Evolutionary conservation across 2,329 filamentous ascomycete genomes (phyloP).

Genomic region (Fusarium devonianum): DNA sequence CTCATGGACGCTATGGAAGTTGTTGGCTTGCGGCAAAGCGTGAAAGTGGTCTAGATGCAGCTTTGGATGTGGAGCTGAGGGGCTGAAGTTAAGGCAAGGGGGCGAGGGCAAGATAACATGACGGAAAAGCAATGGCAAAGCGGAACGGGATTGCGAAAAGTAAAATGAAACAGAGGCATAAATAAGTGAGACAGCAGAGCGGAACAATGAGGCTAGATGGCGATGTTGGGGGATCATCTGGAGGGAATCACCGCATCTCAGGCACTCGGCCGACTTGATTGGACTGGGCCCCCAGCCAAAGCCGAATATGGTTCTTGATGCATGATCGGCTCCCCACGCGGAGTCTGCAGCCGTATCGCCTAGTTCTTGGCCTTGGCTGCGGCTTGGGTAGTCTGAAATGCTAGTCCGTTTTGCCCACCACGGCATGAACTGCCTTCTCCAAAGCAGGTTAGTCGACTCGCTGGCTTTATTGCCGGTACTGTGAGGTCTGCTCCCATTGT

Average conservation of each 20-base stretch:
- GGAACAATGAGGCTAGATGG: conserved; percentile 4
- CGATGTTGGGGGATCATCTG: conserved; percentile 4
- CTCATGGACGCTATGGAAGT: conserved; percentile 20
- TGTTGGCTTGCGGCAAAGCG: conserved; percentile 1
- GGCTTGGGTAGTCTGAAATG: too few relatives aligned
- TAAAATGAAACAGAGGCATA: conserved; percentile 25
- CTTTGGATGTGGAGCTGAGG: conserved; percentile 22
- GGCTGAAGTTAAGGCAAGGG: conserved; percentile 24
- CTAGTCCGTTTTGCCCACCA: neutral
- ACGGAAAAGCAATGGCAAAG: conserved; percentile 10
- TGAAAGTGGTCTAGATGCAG: conserved; percentile 4
- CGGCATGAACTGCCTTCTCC: conserved; percentile 5
- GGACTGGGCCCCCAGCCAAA: conserved; percentile 11
- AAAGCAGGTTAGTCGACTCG: conserved; percentile 9
- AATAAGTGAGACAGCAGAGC: conserved; percentile 11
- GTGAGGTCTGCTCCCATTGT: conserved; percentile 1
- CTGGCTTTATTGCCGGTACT: conserved; percentile 5
- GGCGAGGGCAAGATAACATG: conserved; percentile 6
- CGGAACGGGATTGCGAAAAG: conserved; percentile 10
- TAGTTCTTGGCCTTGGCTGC: neutral
- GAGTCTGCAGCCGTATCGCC: neutral
- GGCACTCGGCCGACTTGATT: conserved; percentile 29
- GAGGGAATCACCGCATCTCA: conserved; percentile 12
- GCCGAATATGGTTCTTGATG: conserved; percentile 3
- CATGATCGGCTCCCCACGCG: neutral